Evolutionary conservation across 768 basidiomycete species (phyloP).

Genomic region (Trametes cubensis): DNA sequence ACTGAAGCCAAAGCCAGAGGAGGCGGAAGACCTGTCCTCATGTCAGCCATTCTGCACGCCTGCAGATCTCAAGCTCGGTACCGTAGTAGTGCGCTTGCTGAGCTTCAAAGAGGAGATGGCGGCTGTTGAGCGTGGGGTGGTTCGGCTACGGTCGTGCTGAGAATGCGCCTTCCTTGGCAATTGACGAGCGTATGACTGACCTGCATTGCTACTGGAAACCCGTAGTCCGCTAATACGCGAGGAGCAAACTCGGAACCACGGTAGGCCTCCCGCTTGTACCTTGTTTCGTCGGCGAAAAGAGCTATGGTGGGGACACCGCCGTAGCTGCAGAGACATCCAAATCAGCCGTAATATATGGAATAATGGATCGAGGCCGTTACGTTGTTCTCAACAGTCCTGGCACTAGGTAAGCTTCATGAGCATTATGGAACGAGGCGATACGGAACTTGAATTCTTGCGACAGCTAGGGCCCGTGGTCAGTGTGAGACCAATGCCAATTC

Average conservation of each 20-base stretch:
- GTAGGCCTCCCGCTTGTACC: conserved; percentile 83
- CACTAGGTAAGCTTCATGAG: conserved; percentile 82
- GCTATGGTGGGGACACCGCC: conserved; percentile 76
- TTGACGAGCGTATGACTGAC: conserved; percentile 34
- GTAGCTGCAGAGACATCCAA: conserved; percentile 36
- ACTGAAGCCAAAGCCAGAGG: conserved; percentile 75
- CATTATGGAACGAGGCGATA: conserved; percentile 77
- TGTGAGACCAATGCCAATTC: neutral
- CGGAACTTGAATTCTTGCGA: conserved; percentile 86
- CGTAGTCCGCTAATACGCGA: conserved; percentile 68
- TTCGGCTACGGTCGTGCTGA: conserved; percentile 51
- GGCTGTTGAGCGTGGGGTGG: conserved; percentile 65
- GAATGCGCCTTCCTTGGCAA: neutral
- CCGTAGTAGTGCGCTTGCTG: conserved; percentile 85
- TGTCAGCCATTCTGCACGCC: neutral
- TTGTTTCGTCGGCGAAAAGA: conserved; percentile 61
- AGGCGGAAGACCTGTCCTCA: conserved; percentile 47
- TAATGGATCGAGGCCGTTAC: conserved; percentile 34
- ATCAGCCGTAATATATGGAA: neutral
- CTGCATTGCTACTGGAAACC: conserved; percentile 76
- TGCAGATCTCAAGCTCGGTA: neutral
- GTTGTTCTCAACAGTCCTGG: conserved; percentile 73
- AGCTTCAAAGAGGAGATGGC: conserved; percentile 81
- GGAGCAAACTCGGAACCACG: conserved; percentile 81
- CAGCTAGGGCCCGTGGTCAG: conserved; percentile 43